These are phyloP conservation scores for Pichia californica DNA, from an alignment of 805 yeast species.

Conservation along the genomic window DNA sequence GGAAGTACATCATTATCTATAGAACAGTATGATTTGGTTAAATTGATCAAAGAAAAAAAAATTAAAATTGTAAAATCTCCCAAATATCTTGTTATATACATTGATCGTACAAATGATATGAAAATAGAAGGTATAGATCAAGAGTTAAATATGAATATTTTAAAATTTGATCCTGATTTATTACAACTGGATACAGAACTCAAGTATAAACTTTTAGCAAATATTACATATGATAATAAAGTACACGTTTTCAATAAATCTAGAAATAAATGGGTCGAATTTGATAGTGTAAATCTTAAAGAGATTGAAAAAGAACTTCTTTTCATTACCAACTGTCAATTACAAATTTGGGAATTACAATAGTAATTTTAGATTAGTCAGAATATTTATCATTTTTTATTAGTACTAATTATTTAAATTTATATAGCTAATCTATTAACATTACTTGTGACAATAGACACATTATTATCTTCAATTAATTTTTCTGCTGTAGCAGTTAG, in stretches of 20 bases:
- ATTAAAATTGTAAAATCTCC: slow-evolving; percentile 44
- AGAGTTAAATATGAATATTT: slow-evolving; percentile 53
- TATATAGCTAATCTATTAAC: slow-evolving; percentile 87
- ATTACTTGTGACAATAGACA: slow-evolving; percentile 79
- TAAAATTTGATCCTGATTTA: slow-evolving; percentile 44
- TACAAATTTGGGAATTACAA: slow-evolving; percentile 57
- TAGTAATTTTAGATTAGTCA: too few relatives aligned
- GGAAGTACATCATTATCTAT: slow-evolving; percentile 39
- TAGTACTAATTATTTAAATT: slow-evolving; percentile 7
- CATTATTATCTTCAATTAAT: slow-evolving; percentile 84
- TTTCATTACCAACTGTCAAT: slow-evolving; percentile 53
- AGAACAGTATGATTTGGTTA: slow-evolving; percentile 44
- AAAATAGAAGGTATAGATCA: slow-evolving; percentile 26
- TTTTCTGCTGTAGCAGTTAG: slow-evolving; percentile 80
- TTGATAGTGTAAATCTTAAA: slow-evolving; percentile 45
- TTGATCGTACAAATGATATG: slow-evolving; percentile 42
- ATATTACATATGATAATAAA: slow-evolving; percentile 43
- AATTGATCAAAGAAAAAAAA: slow-evolving; percentile 37
- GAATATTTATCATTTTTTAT: too few relatives aligned
- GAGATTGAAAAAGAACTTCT: slow-evolving; percentile 50
- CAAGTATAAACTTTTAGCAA: slow-evolving; percentile 41
- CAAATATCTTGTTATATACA: slow-evolving; percentile 45
- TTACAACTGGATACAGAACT: slow-evolving; percentile 24
- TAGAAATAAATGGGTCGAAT: slow-evolving; percentile 48
- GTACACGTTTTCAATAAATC: slow-evolving; percentile 40